Conservation (phyloP, 371 early-diverging fungal genomes). For the Mortierella sp. region DNA sequence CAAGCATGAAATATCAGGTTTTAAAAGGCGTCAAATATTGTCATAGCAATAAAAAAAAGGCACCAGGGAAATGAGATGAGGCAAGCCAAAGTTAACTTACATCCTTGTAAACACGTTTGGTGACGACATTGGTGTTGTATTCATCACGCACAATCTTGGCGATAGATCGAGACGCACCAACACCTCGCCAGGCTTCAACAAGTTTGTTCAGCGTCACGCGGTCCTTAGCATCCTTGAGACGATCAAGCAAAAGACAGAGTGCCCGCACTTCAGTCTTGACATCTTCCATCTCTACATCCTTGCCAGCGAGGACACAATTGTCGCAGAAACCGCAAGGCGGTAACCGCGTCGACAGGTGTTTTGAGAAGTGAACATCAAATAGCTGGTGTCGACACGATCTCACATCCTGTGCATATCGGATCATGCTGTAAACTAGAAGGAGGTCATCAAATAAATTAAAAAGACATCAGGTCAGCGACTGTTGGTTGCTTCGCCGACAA, state of each 20-base stretch:
- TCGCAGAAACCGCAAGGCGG: conserved; percentile 68
- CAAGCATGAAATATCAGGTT: not conserved
- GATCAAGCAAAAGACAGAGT: conserved; percentile 63
- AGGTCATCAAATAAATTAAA: not conserved
- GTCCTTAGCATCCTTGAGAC: conserved; percentile 58
- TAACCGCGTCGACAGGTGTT: conserved; percentile 57
- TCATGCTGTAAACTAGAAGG: conserved; percentile 70
- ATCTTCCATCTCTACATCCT: conserved; percentile 50
- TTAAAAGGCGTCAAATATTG: not conserved
- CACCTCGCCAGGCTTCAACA: conserved; percentile 64
- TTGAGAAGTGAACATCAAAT: conserved; percentile 74
- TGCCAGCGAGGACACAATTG: conserved; percentile 60
- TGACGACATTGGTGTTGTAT: conserved; percentile 52
- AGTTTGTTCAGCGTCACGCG: conserved; percentile 68
- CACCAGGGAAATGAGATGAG: not conserved
- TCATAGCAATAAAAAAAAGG: not conserved
- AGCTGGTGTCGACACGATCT: conserved; percentile 75
- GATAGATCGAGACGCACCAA: conserved; percentile 59
- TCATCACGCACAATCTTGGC: conserved; percentile 57
- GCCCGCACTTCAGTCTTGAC: conserved; percentile 59
- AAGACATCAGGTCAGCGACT: not conserved
- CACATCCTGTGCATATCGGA: conserved; percentile 76
- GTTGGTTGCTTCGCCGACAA: no score
- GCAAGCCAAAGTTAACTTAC: conserved; percentile 28
- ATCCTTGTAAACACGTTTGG: conserved; percentile 55